These are phyloP conservation scores for Fraxinus dipetala DNA, from an alignment of 305 asterid genomes.

Conservation along the genomic window DNA sequence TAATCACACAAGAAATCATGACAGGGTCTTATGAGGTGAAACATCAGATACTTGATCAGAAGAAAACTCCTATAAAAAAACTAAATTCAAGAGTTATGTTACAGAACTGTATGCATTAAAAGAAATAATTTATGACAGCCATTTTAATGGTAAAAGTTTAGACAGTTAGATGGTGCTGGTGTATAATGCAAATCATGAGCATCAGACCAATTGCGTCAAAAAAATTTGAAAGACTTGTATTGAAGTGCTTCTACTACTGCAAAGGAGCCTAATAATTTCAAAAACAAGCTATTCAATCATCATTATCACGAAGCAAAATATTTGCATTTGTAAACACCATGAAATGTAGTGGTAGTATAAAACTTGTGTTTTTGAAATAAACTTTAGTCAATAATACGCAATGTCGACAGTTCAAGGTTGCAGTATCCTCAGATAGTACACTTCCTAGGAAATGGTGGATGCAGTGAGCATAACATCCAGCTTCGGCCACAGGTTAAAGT, in stretches of 20 bases:
- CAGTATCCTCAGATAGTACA: slow-evolving; percentile 4
- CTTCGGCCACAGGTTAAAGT: neutral
- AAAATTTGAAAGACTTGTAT: slow-evolving; percentile 69
- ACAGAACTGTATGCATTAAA: neutral
- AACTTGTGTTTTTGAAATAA: neutral
- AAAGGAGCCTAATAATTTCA: slow-evolving; percentile 66
- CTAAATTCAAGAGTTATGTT: neutral
- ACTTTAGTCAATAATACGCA: neutral
- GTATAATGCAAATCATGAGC: slow-evolving; percentile 95
- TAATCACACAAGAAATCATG: neutral
- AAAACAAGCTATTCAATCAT: slow-evolving; percentile 27
- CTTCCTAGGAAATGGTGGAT: neutral
- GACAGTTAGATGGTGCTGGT: slow-evolving; percentile 80
- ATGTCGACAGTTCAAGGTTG: neutral
- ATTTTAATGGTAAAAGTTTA: neutral
- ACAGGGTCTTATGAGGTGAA: neutral
- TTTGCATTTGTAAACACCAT: slow-evolving; percentile 8
- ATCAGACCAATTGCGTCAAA: slow-evolving; percentile 89
- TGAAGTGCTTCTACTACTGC: slow-evolving; percentile 76
- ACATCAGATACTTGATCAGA: neutral
- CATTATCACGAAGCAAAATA: slow-evolving; percentile 7
- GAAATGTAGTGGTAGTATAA: slow-evolving; percentile 9
- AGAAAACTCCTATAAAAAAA: neutral
- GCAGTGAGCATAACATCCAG: neutral
- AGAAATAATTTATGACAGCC: slow-evolving; percentile 1